These are phyloP conservation scores for Sugiyamaella novakii DNA, from an alignment of 1,139 yeast genomes.

Conservation along the genomic window DNA sequence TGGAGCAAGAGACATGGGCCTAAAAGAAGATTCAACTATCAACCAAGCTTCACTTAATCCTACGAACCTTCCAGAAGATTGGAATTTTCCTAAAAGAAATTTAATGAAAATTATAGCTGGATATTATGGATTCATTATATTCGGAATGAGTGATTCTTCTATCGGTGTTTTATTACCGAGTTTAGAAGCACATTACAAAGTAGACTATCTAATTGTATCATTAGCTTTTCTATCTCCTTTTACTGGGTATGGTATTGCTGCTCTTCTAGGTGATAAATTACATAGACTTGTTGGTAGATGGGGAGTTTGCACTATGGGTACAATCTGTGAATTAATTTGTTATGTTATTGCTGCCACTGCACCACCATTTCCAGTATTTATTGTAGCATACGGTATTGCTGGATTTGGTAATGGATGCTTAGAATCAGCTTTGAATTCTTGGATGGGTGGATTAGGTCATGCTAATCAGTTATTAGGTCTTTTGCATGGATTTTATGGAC, in stretches of 20 bases:
- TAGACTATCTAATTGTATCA: slow-evolving; percentile 35
- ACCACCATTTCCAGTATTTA: slow-evolving; percentile 48
- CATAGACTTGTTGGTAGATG: slow-evolving; percentile 49
- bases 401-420: slow-evolving; percentile 63
- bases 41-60: too few relatives aligned
- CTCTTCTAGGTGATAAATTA: slow-evolving; percentile 40
- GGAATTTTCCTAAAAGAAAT: slow-evolving; percentile 34
- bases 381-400: slow-evolving; percentile 57
- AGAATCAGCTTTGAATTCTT: slow-evolving; percentile 60
- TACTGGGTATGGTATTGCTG: slow-evolving; percentile 45
- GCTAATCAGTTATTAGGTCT: slow-evolving; percentile 55
- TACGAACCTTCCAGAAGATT: too few relatives aligned
- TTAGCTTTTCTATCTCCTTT: slow-evolving; percentile 38
- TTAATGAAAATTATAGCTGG: slow-evolving; percentile 28
- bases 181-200: slow-evolving; percentile 35
- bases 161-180: slow-evolving; percentile 36
- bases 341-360: slow-evolving; percentile 48
- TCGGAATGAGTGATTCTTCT: slow-evolving; percentile 39
- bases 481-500: slow-evolving; percentile 62
- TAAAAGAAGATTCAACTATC: too few relatives aligned
- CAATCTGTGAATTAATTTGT: slow-evolving; percentile 44
- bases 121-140: slow-evolving; percentile 35
- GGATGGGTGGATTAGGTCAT: slow-evolving; percentile 52
- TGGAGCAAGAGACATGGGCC: too few relatives aligned
- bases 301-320: slow-evolving; percentile 46